These are phyloP conservation scores for Podaxis sp. DNA, from an alignment of 768 basidiomycete genomes.

Conservation along the genomic window DNA sequence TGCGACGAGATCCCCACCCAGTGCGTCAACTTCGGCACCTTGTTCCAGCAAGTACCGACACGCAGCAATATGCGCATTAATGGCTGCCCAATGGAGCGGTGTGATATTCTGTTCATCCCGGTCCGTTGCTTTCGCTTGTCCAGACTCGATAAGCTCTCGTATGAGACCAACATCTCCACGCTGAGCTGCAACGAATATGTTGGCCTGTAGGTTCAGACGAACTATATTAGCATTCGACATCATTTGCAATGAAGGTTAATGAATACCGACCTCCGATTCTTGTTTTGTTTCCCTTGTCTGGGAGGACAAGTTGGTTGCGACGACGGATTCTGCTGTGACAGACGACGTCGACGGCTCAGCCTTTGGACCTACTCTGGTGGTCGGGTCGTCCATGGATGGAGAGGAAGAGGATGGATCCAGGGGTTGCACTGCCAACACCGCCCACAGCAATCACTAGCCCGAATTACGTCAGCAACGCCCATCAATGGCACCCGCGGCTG, in stretches of 20 bases:
- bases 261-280: conserved; percentile 35
- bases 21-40: conserved; percentile 92
- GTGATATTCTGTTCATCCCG: conserved; percentile 91
- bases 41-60: conserved; percentile 88
- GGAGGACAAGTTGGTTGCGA: conserved; percentile 46
- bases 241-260: not conserved
- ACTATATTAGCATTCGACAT: conserved; percentile 4
- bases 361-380: conserved; percentile 38
- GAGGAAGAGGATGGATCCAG: not conserved
- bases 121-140: conserved; percentile 69
- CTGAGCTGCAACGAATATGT: conserved; percentile 85
- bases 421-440: conserved; percentile 11
- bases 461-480: conserved; percentile 11
- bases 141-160: conserved; percentile 67
- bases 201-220: conserved; percentile 36
- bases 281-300: conserved; percentile 35
- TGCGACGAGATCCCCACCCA: conserved; percentile 91
- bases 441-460: not conserved
- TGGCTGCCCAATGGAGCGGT: conserved; percentile 97
- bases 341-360: conserved; percentile 49
- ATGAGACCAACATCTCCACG: conserved; percentile 75
- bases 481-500: not conserved
- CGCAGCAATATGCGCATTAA: conserved; percentile 90
- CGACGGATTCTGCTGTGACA: conserved; percentile 46
- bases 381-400: conserved; percentile 39